Evolutionary conservation across 352 stramenopile species (phyloP), one percentile per base, ranked within the genome.

Genomic region (Phytophthora cactorum): DNA sequence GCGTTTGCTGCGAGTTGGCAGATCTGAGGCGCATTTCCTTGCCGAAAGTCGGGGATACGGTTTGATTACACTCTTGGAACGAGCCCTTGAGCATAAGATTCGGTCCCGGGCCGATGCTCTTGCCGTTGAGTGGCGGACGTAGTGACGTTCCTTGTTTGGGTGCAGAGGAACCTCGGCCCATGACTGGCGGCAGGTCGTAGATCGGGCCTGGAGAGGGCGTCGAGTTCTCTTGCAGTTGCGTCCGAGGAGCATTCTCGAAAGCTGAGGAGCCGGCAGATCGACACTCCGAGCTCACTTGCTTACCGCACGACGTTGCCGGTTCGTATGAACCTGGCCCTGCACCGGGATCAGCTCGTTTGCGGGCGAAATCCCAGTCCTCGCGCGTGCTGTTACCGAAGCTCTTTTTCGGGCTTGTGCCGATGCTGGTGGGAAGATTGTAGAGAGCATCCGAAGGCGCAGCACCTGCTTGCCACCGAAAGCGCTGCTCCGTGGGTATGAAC

Each of bases 311-410:
- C 38, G 45, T 68, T 0, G 81, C 47, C 2, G 82, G 63, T 36
- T 91, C 74, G 55, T 95, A 95, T 14, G 87, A 90, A 0, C 86
- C 86, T 25, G 86, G 84, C 11, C 86, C 84, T 31, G 81, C 75
- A 17, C 82, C 83, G n/a, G 86, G 75, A 49, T 93, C 83, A 17
- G 68, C 60, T 22, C 68, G 72, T 66, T 92, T 92, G 46, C 83
- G 79, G 29, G 65, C 75, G 38, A 74, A n/a, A 51, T 95, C 87
- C 87, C 87, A 93, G 58, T 95, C 84, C 5, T 93, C 87, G 4
- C 85, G 75, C 22, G 87, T 93, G 63, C 80, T 91, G 22, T 83
- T 91, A 41, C 87, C 85, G 28, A 93, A 95, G 62, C 85, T 87
- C 59, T 93, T 95, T 51, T 87, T 88, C 0, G 72, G 27, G 0